Evolutionary conservation across 139 green algal species (phyloP).

Genomic region (Coelastrella sp.): DNA sequence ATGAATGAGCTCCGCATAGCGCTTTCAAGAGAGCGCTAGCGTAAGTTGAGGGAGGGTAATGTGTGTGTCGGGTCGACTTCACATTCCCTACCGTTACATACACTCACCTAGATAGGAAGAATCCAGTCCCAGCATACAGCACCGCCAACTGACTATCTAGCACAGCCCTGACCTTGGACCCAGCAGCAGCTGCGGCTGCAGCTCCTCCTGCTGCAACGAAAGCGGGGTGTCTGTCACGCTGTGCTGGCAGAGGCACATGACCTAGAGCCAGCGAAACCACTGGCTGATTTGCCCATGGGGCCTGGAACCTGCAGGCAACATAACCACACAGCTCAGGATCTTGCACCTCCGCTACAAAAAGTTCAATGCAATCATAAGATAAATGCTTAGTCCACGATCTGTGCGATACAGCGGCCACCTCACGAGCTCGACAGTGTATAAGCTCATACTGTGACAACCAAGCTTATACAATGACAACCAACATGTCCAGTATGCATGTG

Average conservation of each 20-base stretch:
- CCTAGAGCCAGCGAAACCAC: conserved; percentile 40
- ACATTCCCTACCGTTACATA: too few relatives aligned
- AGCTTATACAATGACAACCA: too few relatives aligned
- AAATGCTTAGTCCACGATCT: too few relatives aligned
- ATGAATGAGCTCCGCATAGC: too few relatives aligned
- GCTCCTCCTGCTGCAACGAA: not conserved
- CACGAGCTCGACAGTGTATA: too few relatives aligned
- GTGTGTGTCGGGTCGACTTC: too few relatives aligned
- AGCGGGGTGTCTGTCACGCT: conserved; percentile 5
- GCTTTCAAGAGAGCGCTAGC: too few relatives aligned
- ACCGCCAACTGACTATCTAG: conserved; percentile 48
- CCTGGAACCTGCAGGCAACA: not conserved
- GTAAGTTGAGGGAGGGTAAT: too few relatives aligned
- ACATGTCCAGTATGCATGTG: too few relatives aligned
- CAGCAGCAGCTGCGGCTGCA: not conserved
- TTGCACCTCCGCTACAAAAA: not conserved
- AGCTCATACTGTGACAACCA: too few relatives aligned
- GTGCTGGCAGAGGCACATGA: conserved; percentile 48
- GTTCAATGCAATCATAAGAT: too few relatives aligned
- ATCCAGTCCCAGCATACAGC: conserved; percentile 43
- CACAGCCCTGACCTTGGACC: conserved; percentile 12
- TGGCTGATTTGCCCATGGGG: conserved; percentile 27
- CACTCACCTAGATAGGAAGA: conserved; percentile 33
- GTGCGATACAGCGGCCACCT: too few relatives aligned
- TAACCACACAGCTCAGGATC: not conserved